Percentiles rank a stretch among this genome's conserved stretches.
Evolutionary conservation across 2,329 filamentous ascomycete species (phyloP).

Genomic region (Sclerotinia sclerotiorum): DNA sequence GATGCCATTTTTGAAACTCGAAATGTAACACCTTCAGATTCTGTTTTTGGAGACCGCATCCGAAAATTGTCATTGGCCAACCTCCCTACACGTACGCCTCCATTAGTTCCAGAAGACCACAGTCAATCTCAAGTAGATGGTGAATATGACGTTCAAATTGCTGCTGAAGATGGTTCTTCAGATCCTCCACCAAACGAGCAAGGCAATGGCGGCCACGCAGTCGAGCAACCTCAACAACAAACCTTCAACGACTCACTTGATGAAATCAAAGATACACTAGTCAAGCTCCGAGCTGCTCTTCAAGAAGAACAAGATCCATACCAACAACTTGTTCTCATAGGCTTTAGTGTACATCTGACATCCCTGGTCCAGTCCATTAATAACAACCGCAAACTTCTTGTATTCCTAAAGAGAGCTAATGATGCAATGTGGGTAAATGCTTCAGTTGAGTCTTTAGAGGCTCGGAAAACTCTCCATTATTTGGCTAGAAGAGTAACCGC

Average conservation of each 20-base stretch:
- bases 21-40: background rate
- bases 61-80: background rate
- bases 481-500: background rate
- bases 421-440: background rate
- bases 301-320: background rate
- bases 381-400: background rate
- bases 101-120: background rate
- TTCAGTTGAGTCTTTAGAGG: background rate
- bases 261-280: background rate
- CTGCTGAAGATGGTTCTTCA: slow-evolving; percentile 1
- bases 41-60: background rate
- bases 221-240: background rate
- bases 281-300: background rate
- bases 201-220: background rate
- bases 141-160: background rate
- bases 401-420: background rate
- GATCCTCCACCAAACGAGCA: background rate
- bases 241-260: background rate
- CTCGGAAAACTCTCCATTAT: background rate
- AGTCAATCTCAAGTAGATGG: background rate
- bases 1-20: background rate
- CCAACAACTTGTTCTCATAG: background rate
- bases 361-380: background rate
- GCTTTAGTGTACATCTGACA: background rate
- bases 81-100: background rate